Evolutionary conservation across 106 monocot species (phyloP).

Genomic region (Dendrobium huoshanense): DNA sequence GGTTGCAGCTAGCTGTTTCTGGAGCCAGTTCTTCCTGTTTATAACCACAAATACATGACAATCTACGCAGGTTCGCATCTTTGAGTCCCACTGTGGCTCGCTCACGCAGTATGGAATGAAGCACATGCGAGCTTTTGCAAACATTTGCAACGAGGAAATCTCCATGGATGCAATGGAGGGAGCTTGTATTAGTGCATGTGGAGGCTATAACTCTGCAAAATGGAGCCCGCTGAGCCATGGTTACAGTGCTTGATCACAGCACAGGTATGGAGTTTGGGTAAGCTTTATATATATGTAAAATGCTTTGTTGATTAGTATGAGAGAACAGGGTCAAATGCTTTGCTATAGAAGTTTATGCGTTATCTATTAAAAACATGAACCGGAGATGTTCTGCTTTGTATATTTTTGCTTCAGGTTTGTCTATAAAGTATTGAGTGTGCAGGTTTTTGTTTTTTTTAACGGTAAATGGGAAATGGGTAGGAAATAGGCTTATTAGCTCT

Average conservation of each 20-base stretch:
- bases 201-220: conserved; percentile 22
- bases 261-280: not conserved
- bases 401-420: too few relatives aligned
- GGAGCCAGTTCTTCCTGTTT: not conserved
- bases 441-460: too few relatives aligned
- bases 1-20: not conserved
- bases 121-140: conserved; percentile 77
- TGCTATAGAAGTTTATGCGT: too few relatives aligned
- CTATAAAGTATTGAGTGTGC: too few relatives aligned
- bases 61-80: conserved; percentile 45
- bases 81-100: conserved; percentile 64
- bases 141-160: conserved; percentile 65
- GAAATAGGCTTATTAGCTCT: too few relatives aligned
- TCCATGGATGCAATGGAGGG: conserved; percentile 36
- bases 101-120: conserved; percentile 88
- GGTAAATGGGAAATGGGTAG: too few relatives aligned
- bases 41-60: not conserved
- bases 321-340: not conserved
- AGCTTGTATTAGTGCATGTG: conserved; percentile 42
- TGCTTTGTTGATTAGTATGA: not conserved
- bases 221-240: conserved; percentile 34
- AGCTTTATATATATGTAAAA: not conserved
- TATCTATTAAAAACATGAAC: too few relatives aligned
- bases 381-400: too few relatives aligned
- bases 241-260: conserved; percentile 32